Evolutionary conservation across 2,329 filamentous ascomycete species (phyloP), one percentile per base, ranked within the genome.

Genomic region (Fusarium sulawesiense): DNA sequence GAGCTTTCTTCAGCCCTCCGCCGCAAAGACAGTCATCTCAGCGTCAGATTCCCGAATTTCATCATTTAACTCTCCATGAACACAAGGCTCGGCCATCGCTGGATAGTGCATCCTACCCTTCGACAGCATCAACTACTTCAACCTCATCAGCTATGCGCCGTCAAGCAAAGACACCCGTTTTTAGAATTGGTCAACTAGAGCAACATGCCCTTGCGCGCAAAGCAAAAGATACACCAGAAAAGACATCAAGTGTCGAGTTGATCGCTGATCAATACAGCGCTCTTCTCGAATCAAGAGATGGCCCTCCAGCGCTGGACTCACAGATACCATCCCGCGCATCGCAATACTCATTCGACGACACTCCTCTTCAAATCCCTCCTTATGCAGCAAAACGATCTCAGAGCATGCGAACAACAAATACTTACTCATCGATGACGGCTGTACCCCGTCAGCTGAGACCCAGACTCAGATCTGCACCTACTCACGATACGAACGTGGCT

Each of bases 221-320:
- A 59, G 60, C 70, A 10, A 65, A 71, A 6, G 72, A 69, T 12
- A 65, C 67, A 5, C 64, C 75, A 6, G 76, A 76, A 34, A 80
- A 81, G 67, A 79, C 77, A 2, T 79, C 80, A 2, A 85, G 81
- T 68, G 81, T 83, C 34, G 84, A 87, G 56, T 76, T 80, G 41
- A 83, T 87, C 34, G 85, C 85, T 23, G 83, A 86, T 45, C 84
- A 86, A 56, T 87, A 87, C 64, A 79, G 80, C 20, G 82, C 82
- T 3, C 70, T 87, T 3, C 76, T 87, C 6, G 81, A 83, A 21
- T 73, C 76, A 14, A 67, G 70, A 10, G 71, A 76, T 6, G 79
- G 80, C 1, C 79, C 79, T 21, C 79, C 78, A 44, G 78, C 78
- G 44, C 77, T 76, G 37, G 80, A 81, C 1, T 73, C 79, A 6